phyloP scores from a whole-genome alignment of 1,284 basidiomycete genomes.

The Pascua sp. region DNA sequence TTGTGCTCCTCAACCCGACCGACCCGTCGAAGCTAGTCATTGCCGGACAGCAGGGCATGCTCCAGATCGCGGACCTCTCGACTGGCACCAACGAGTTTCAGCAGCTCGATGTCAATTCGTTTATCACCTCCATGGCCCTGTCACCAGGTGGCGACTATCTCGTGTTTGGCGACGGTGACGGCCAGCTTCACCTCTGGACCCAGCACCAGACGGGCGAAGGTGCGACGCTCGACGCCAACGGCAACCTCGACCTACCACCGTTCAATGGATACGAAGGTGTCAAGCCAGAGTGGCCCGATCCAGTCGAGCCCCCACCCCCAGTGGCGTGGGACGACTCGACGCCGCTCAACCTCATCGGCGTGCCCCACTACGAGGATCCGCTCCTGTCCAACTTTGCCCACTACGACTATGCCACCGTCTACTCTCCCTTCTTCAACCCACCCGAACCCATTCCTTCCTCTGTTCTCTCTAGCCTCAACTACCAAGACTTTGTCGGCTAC shows the following conservation, averaged over 20 bases:
- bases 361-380: constrained; percentile 76
- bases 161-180: constrained; percentile 87
- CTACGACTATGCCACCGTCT: constrained; percentile 43
- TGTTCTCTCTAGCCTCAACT: constrained; percentile 72
- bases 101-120: constrained; percentile 60
- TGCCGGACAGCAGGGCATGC: constrained; percentile 76
- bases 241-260: constrained; percentile 52
- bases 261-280: constrained; percentile 83
- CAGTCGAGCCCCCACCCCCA: constrained; percentile 63
- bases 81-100: constrained; percentile 59
- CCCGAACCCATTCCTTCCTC: constrained; percentile 69
- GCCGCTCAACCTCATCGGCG: constrained; percentile 85
- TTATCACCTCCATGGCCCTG: constrained; percentile 74
- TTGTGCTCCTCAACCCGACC: constrained; percentile 78
- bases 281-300: constrained; percentile 79
- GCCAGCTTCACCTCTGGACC: constrained; percentile 78
- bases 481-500: constrained; percentile 84
- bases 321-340: constrained; percentile 79
- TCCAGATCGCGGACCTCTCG: constrained; percentile 86
- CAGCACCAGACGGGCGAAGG: constrained; percentile 64
- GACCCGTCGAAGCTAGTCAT: constrained; percentile 73
- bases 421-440: constrained; percentile 56
- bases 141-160: constrained; percentile 85
- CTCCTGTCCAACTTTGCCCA: constrained; percentile 73
- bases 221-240: constrained; percentile 39